These are phyloP conservation scores for Podila epigama DNA, from an alignment of 192 early-diverging fungal genomes.

Conservation along the genomic window DNA sequence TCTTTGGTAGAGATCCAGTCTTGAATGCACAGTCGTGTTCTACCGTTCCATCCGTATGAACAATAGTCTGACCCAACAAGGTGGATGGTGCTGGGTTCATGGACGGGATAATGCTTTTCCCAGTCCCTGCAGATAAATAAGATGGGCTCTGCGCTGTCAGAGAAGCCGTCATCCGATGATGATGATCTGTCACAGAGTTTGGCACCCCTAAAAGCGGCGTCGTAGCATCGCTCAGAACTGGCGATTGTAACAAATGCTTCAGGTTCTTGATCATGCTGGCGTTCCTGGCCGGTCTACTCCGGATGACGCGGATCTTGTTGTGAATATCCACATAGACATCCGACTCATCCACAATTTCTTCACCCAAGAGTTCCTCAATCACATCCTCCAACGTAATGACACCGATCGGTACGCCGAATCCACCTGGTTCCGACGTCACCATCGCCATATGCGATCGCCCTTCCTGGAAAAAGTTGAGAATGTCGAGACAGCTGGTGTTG, in stretches of 20 bases:
- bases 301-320: slow-evolving; percentile 60
- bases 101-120: slow-evolving; percentile 14
- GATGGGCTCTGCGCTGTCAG: background rate
- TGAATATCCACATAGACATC: slow-evolving; percentile 60
- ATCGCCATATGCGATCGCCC: slow-evolving; percentile 81
- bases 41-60: background rate
- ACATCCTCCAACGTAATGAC: slow-evolving; percentile 82
- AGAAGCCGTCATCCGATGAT: background rate
- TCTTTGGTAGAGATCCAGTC: slow-evolving; percentile 1
- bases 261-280: slow-evolving; percentile 23
- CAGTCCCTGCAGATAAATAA: background rate
- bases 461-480: slow-evolving; percentile 82
- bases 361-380: slow-evolving; percentile 83
- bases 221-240: slow-evolving; percentile 7
- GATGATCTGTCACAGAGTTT: background rate
- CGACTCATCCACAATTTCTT: slow-evolving; percentile 83
- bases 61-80: background rate
- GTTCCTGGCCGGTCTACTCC: slow-evolving; percentile 31
- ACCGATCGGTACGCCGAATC: slow-evolving; percentile 52
- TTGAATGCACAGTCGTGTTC: slow-evolving; percentile 14
- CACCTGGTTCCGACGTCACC: slow-evolving; percentile 37
- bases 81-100: background rate
- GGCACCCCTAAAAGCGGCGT: background rate
- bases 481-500: slow-evolving; percentile 60
- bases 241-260: slow-evolving; percentile 6